phyloP scores from a whole-genome alignment of 1,284 basidiomycete genomes.

The Hymenochaete sp. region DNA sequence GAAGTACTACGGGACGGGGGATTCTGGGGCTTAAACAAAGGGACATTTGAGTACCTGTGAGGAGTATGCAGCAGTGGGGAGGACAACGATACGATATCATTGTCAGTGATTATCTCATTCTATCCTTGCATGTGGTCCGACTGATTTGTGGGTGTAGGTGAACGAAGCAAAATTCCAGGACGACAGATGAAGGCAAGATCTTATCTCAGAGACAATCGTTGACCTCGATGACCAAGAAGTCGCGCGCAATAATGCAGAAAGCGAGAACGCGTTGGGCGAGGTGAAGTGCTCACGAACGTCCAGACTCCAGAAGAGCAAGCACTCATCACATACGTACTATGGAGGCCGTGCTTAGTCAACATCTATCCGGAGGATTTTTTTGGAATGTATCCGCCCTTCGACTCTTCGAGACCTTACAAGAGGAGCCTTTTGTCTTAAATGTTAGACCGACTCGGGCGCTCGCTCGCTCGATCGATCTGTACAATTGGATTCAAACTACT shows the following conservation, averaged over 20 bases:
- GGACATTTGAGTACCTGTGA: conserved; percentile 91
- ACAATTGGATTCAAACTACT: conserved; percentile 89
- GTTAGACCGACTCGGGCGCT: conserved; percentile 93
- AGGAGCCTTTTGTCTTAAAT: conserved; percentile 85
- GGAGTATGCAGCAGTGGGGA: conserved; percentile 96
- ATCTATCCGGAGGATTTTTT: conserved; percentile 84
- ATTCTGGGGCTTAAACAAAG: conserved; percentile 96
- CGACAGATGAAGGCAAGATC: conserved; percentile 92
- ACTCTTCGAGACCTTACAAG: conserved; percentile 64
- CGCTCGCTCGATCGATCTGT: conserved; percentile 94
- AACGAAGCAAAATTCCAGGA: conserved; percentile 84
- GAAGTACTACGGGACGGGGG: conserved; percentile 83
- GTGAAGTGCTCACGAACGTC: conserved; percentile 79
- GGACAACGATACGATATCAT: conserved; percentile 93
- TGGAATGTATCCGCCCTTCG: conserved; percentile 72
- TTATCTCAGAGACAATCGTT: conserved; percentile 91
- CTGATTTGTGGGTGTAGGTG: conserved; percentile 43
- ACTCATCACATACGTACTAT: conserved; percentile 85
- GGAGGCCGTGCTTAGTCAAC: conserved; percentile 90
- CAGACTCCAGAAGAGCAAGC: conserved; percentile 92
- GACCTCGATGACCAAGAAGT: conserved; percentile 80
- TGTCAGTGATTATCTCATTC: conserved; percentile 39
- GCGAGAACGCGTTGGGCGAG: conserved; percentile 64
- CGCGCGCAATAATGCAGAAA: conserved; percentile 79
- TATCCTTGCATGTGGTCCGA: conserved; percentile 11